phyloP scores from a whole-genome alignment of 2,329 filamentous ascomycete species.

The Colletotrichum kahawae region DNA sequence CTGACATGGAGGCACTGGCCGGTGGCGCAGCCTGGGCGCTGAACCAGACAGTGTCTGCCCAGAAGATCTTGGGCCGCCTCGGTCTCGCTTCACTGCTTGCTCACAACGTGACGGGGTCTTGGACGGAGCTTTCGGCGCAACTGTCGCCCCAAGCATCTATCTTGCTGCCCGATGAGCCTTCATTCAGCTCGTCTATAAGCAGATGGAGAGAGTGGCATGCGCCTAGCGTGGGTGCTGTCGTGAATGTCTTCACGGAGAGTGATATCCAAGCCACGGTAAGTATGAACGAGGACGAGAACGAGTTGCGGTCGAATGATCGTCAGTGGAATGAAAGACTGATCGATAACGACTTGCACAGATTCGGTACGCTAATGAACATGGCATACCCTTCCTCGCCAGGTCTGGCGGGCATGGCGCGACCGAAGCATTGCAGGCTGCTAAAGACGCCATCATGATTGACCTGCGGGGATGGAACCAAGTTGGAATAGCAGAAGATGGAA shows the following conservation, averaged over 20 bases:
- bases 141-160: not conserved
- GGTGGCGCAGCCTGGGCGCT: not conserved
- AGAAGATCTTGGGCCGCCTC: not conserved
- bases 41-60: not conserved
- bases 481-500: constrained; percentile 1
- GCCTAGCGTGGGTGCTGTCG: not conserved
- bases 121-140: not conserved
- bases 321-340: not conserved
- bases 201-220: constrained; percentile 14
- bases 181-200: not conserved
- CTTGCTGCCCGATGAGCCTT: not conserved
- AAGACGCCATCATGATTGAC: constrained; percentile 26
- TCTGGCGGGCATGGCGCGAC: constrained; percentile 24
- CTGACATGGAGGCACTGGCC: not conserved
- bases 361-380: not conserved
- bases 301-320: not conserved
- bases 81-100: not conserved
- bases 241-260: constrained; percentile 1
- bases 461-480: constrained; percentile 23
- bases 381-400: constrained; percentile 3
- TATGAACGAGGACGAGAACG: not conserved
- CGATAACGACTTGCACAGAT: not conserved
- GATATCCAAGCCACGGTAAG: constrained; percentile 10
- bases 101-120: not conserved
- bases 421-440: not conserved